These are phyloP conservation scores for Candida schatavii DNA, from an alignment of 805 yeast genomes.

Conservation along the genomic window DNA sequence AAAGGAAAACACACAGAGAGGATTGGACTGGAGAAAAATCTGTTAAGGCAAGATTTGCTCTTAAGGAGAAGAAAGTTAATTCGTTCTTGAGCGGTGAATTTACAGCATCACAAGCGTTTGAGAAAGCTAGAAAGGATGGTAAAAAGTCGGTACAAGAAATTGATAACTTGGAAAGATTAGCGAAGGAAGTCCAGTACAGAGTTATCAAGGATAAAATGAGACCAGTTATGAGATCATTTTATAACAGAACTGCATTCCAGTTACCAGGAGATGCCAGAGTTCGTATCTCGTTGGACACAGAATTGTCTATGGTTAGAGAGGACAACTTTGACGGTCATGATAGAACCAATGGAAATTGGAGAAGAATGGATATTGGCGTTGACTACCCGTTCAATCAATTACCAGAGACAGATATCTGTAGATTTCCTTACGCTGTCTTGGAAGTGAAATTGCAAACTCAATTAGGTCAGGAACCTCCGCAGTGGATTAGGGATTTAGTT, in stretches of 20 bases:
- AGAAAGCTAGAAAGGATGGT: conserved; percentile 89
- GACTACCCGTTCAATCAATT: conserved; percentile 92
- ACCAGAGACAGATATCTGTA: conserved; percentile 78
- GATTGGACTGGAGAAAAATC: conserved; percentile 99
- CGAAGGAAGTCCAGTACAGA: conserved; percentile 89
- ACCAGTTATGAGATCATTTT: conserved; percentile 94
- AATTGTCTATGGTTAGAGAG: conserved; percentile 95
- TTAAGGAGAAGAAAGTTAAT: conserved; percentile 89
- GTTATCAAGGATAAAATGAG: conserved; percentile 79
- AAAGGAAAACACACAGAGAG: conserved; percentile 96
- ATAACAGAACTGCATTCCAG: conserved; percentile 98
- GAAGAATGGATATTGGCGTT: conserved; percentile 97
- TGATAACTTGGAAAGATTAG: conserved; percentile 87
- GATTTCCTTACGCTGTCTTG: conserved; percentile 96
- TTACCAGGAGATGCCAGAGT: conserved; percentile 99
- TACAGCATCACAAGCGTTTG: conserved; percentile 87
- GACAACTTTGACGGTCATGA: conserved; percentile 93
- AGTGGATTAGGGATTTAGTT: conserved; percentile 92
- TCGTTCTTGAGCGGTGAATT: conserved; percentile 77
- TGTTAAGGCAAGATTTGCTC: conserved; percentile 94
- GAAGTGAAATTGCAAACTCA: conserved; percentile 98
- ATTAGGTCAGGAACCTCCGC: conserved; percentile 98
- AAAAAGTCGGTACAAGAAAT: conserved; percentile 84
- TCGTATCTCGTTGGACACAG: conserved; percentile 96
- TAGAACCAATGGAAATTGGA: conserved; percentile 92